A percentile compares a stretch with the other conserved stretches of the same genome.
These are phyloP conservation scores for Selaginella moellendorffii DNA, from an alignment of 75 land plant genomes.

Conservation along the genomic window DNA sequence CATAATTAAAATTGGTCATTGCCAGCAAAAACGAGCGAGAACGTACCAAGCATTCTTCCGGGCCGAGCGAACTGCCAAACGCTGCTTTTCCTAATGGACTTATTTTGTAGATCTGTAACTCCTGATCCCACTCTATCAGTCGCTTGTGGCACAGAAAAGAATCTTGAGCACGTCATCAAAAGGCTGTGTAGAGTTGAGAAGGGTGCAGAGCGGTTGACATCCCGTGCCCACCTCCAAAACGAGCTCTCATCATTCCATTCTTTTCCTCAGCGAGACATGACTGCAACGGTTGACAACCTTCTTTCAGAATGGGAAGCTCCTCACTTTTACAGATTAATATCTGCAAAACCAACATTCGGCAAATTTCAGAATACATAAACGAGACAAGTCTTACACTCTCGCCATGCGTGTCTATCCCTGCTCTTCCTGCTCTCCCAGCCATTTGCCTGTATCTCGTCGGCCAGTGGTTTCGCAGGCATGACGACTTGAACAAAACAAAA, in stretches of 20 bases:
- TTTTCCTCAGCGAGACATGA: constrained; percentile 92
- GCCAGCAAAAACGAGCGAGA: too few species aligned
- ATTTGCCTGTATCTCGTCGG: constrained; percentile 84
- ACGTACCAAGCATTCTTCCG: too few species aligned
- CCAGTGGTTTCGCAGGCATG: constrained; percentile 98
- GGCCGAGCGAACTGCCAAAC: too few species aligned
- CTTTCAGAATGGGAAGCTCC: constrained; percentile 48
- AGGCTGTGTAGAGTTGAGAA: constrained; percentile 81
- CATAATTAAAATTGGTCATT: not conserved
- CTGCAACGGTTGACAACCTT: constrained; percentile 66
- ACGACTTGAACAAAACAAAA: constrained; percentile 89
- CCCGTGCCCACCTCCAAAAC: constrained; percentile 83
- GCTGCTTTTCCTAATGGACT: constrained; percentile 91
- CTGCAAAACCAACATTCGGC: constrained; percentile 27
- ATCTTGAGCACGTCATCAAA: constrained; percentile 95
- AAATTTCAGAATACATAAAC: too few species aligned
- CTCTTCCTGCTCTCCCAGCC: constrained; percentile 98
- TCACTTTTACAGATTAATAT: constrained; percentile 89
- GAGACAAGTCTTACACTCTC: constrained; percentile 67
- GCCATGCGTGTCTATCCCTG: constrained; percentile 92
- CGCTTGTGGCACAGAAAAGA: constrained; percentile 84
- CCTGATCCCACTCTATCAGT: constrained; percentile 84
- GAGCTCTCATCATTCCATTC: constrained; percentile 98
- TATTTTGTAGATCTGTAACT: constrained; percentile 50
- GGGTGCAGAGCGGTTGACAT: constrained; percentile 86